Conservation (phyloP, 192 early-diverging fungal species). For the Phlyctochytrium planicorne region DNA sequence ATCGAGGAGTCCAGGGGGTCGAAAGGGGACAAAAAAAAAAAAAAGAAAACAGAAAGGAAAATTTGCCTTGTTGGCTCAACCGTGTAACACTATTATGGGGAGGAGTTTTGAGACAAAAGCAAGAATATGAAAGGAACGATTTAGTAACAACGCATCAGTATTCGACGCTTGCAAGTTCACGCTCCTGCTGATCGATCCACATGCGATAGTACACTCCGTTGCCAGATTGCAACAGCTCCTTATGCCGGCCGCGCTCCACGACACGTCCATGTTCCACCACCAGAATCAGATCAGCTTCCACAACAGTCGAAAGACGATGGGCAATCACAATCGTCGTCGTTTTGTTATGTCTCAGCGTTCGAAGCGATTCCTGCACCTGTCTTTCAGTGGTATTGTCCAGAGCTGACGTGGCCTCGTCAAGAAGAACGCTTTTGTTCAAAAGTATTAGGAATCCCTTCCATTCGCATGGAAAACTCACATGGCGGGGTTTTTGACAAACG, state of each 20-base stretch:
- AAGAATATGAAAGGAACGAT: too few relatives aligned
- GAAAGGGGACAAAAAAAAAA: too few relatives aligned
- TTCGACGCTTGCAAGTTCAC: too few relatives aligned
- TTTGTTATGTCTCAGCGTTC: slow-evolving; percentile 71
- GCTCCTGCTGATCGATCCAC: slow-evolving; percentile 86
- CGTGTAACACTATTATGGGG: too few relatives aligned
- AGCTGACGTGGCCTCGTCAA: slow-evolving; percentile 94
- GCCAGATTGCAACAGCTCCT: slow-evolving; percentile 60
- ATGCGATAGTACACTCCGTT: slow-evolving; percentile 80
- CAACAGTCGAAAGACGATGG: slow-evolving; percentile 79
- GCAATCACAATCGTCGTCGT: slow-evolving; percentile 71
- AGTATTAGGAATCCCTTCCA: slow-evolving; percentile 13
- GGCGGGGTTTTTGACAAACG: slow-evolving; percentile 66
- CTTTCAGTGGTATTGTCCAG: slow-evolving; percentile 81
- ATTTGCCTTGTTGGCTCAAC: too few relatives aligned
- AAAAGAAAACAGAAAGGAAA: too few relatives aligned
- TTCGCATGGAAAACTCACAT: too few relatives aligned
- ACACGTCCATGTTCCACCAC: slow-evolving; percentile 80
- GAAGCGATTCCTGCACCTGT: slow-evolving; percentile 81
- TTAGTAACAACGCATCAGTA: too few relatives aligned
- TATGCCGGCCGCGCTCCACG: slow-evolving; percentile 81
- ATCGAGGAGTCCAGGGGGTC: too few relatives aligned
- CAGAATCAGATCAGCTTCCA: slow-evolving; percentile 75
- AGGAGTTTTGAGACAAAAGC: too few relatives aligned
- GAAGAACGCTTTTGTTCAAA: slow-evolving; percentile 75